phyloP scores from a whole-genome alignment of 495 filamentous ascomycete species.

The Delitschia confertaspora region DNA sequence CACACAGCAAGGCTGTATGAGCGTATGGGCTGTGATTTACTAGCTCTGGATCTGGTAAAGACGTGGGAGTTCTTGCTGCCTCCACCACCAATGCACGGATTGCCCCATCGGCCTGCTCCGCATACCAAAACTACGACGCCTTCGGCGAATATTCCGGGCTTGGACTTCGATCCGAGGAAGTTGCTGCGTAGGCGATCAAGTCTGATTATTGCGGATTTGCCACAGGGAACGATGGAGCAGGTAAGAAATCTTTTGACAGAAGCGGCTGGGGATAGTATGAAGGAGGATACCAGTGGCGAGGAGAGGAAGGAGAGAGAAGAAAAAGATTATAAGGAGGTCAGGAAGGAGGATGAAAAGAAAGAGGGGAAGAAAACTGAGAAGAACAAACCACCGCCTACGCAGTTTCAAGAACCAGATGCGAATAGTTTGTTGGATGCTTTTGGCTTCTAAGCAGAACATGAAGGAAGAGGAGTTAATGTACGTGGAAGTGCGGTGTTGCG shows the following conservation, averaged over 20 bases:
- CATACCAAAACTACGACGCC: slow-evolving; percentile 23
- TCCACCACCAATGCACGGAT: slow-evolving; percentile 32
- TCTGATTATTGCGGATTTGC: slow-evolving; percentile 73
- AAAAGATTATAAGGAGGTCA: slow-evolving; percentile 23
- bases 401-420: slow-evolving; percentile 84
- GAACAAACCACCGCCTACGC: slow-evolving; percentile 59
- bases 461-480: too few relatives aligned
- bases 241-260: slow-evolving; percentile 2
- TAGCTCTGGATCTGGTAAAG: slow-evolving; percentile 65
- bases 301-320: slow-evolving; percentile 15
- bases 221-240: slow-evolving; percentile 33
- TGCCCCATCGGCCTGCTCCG: slow-evolving; percentile 38
- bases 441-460: slow-evolving; percentile 37
- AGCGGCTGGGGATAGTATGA: slow-evolving; percentile 7
- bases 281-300: slow-evolving; percentile 24
- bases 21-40: slow-evolving; percentile 92
- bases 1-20: slow-evolving; percentile 83
- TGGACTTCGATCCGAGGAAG: slow-evolving; percentile 50
- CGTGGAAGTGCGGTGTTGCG: too few relatives aligned
- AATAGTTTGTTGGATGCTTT: slow-evolving; percentile 47
- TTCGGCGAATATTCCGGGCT: slow-evolving; percentile 24
- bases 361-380: slow-evolving; percentile 30
- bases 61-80: slow-evolving; percentile 42
- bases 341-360: slow-evolving; percentile 23
- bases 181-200: slow-evolving; percentile 64